Evolutionary conservation across 2,329 filamentous ascomycete genomes (phyloP).

Genomic region (Pestalotiopsis sp.): DNA sequence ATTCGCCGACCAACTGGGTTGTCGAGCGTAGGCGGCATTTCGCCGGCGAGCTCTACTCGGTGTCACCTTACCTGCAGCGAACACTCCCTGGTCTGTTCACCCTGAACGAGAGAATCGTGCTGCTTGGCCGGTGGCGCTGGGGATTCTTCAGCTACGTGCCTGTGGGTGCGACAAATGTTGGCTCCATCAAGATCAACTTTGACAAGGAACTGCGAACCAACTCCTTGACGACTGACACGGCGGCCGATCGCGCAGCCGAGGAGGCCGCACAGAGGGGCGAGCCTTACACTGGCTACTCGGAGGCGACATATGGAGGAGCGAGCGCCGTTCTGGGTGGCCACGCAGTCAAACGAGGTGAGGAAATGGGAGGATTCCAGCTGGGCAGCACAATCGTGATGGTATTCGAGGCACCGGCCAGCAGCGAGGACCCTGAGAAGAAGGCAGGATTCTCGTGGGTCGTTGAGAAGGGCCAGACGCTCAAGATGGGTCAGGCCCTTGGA

Average conservation of each 20-base stretch:
- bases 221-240: constrained; percentile 88
- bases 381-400: constrained; percentile 95
- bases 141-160: constrained; percentile 97
- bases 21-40: constrained; percentile 96
- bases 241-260: constrained; percentile 83
- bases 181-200: constrained; percentile 96
- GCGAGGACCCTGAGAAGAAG: constrained; percentile 47
- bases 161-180: constrained; percentile 96
- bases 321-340: constrained; percentile 81
- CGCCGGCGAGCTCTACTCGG: constrained; percentile 91
- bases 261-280: constrained; percentile 76
- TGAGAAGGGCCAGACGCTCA: constrained; percentile 83
- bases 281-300: constrained; percentile 85
- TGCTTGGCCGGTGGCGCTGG: constrained; percentile 92
- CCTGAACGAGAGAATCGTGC: constrained; percentile 91
- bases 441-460: constrained; percentile 86
- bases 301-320: constrained; percentile 83
- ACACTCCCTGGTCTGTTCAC: constrained; percentile 94
- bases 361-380: constrained; percentile 97
- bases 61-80: constrained; percentile 91
- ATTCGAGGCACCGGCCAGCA: constrained; percentile 85
- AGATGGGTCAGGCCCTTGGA: constrained; percentile 86
- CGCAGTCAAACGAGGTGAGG: constrained; percentile 82
- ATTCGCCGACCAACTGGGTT: constrained; percentile 94
- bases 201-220: constrained; percentile 94